Conservation (phyloP, 345 rosid species). For the Lumnitzera littorea region DNA sequence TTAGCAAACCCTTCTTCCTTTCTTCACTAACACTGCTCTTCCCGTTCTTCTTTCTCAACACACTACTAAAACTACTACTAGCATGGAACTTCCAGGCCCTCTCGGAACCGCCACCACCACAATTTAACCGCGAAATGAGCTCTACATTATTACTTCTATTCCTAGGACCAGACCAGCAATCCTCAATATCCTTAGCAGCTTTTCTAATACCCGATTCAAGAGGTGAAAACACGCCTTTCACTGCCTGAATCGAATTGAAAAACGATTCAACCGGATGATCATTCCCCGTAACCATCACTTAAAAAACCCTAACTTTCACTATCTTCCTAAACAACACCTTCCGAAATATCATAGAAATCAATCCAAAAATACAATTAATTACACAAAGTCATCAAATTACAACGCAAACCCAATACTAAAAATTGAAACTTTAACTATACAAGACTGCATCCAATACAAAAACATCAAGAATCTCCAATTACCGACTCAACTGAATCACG, state of each 20-base stretch:
- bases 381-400: too few species aligned
- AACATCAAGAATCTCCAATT: too few species aligned
- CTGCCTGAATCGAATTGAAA: slow-evolving; percentile 61
- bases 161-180: slow-evolving; percentile 33
- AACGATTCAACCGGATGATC: slow-evolving; percentile 50
- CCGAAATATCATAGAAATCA: not conserved
- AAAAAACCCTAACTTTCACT: slow-evolving; percentile 1
- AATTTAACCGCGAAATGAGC: slow-evolving; percentile 20
- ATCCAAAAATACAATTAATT: not conserved
- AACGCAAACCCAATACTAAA: too few species aligned
- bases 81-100: slow-evolving; percentile 22
- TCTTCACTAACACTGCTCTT: slow-evolving; percentile 36
- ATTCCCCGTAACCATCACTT: slow-evolving; percentile 60
- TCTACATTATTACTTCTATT: slow-evolving; percentile 29
- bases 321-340: not conserved
- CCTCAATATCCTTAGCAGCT: slow-evolving; percentile 64
- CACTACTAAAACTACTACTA: not conserved
- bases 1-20: slow-evolving; percentile 44
- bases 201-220: slow-evolving; percentile 54
- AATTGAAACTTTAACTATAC: too few species aligned
- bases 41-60: slow-evolving; percentile 14
- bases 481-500: too few species aligned
- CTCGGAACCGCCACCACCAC: slow-evolving; percentile 19
- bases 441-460: not conserved
- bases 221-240: slow-evolving; percentile 55